A percentile compares a stretch with the other conserved stretches of the same genome.
Conservation (phyloP, 148 eudicot genomes). For the Silene uniflora region DNA sequence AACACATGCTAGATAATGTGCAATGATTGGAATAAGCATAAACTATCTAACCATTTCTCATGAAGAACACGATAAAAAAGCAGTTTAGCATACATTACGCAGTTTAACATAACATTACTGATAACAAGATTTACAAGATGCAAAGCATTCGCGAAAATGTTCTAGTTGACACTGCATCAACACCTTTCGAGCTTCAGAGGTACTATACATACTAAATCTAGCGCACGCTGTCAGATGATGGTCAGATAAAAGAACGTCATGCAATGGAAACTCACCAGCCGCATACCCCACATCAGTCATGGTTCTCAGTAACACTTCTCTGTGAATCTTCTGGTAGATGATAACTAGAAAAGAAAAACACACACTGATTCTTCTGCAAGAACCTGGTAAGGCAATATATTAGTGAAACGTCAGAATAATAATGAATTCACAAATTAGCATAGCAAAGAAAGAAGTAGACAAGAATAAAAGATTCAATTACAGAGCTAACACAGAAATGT, state of each 20-base stretch:
- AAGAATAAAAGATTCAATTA: background rate
- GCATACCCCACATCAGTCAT: conserved; percentile 16
- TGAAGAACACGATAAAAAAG: background rate
- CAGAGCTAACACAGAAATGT: background rate
- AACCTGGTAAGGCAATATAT: conserved; percentile 41
- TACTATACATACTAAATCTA: too few relatives aligned
- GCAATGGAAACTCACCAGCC: conserved; percentile 10
- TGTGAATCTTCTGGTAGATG: conserved; percentile 26
- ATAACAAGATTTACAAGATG: background rate
- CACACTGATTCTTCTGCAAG: conserved; percentile 49
- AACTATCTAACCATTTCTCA: background rate
- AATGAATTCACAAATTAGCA: background rate
- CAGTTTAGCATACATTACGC: background rate
- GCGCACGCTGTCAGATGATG: background rate
- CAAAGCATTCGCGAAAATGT: background rate
- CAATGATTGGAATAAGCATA: background rate
- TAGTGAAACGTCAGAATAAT: background rate
- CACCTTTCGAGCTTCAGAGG: background rate
- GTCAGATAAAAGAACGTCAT: background rate
- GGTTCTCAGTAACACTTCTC: conserved; percentile 22
- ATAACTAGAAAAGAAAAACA: conserved; percentile 46
- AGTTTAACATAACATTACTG: background rate
- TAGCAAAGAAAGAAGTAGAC: background rate
- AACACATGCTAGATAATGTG: background rate
- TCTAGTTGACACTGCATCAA: background rate